A percentile compares a stretch with the other conserved stretches of the same genome.
Evolutionary conservation across 768 basidiomycete genomes (phyloP).

Genomic region (Russula sp.): DNA sequence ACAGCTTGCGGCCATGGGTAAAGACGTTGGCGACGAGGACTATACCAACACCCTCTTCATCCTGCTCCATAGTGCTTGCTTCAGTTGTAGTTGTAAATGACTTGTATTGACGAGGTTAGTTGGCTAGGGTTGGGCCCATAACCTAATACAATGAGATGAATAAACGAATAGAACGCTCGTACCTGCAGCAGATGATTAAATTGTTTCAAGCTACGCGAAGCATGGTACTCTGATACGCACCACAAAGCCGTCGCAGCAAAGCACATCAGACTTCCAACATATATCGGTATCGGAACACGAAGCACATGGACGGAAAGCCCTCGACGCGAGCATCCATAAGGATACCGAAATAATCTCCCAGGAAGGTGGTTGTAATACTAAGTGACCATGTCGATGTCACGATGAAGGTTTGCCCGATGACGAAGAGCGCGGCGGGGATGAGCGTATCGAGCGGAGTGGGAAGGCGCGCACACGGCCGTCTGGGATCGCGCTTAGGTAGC

Average conservation of each 20-base stretch:
- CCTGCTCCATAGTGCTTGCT: too few species aligned
- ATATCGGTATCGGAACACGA: constrained; percentile 95
- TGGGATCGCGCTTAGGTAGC: constrained; percentile 70
- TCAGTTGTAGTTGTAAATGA: too few species aligned
- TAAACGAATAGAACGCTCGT: constrained; percentile 81
- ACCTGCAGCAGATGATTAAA: constrained; percentile 47
- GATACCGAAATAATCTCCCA: constrained; percentile 82
- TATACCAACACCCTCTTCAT: too few species aligned
- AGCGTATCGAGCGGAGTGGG: constrained; percentile 61
- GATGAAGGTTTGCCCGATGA: constrained; percentile 79
- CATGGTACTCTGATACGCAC: constrained; percentile 44
- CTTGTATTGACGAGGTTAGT: too few species aligned
- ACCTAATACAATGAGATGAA: too few species aligned
- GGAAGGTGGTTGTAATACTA: constrained; percentile 91
- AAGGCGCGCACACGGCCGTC: constrained; percentile 67
- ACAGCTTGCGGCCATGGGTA: too few species aligned
- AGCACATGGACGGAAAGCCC: constrained; percentile 93
- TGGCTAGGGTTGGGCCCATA: too few species aligned
- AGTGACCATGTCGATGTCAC: constrained; percentile 85
- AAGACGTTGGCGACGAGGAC: too few species aligned
- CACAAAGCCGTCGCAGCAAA: constrained; percentile 86
- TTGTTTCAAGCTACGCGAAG: too few species aligned
- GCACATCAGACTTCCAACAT: constrained; percentile 90
- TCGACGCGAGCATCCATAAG: constrained; percentile 88
- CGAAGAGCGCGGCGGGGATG: constrained; percentile 60